phyloP scores from a whole-genome alignment of 2,329 filamentous ascomycete species.

The Clarireedia paspali region DNA sequence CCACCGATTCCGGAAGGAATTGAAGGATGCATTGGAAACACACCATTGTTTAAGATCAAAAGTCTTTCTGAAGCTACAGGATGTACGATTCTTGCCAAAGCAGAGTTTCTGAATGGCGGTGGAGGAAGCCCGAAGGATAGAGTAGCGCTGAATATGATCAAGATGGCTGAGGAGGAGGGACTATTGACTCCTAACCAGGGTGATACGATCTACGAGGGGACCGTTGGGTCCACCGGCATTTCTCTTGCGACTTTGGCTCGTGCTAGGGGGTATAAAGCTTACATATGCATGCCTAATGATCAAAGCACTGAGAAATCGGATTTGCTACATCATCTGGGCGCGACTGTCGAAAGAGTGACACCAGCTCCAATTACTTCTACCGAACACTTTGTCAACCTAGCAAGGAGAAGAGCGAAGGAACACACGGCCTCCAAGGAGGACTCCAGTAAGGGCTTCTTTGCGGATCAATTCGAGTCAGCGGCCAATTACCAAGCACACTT shows the following conservation, averaged over 20 bases:
- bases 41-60: slow-evolving; percentile 77
- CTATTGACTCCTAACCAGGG: slow-evolving; percentile 71
- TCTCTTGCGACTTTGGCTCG: slow-evolving; percentile 84
- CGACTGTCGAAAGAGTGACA: slow-evolving; percentile 82
- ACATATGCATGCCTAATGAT: slow-evolving; percentile 97
- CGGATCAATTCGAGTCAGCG: slow-evolving; percentile 89
- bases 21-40: slow-evolving; percentile 88
- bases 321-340: slow-evolving; percentile 81
- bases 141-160: slow-evolving; percentile 85
- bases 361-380: slow-evolving; percentile 92
- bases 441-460: slow-evolving; percentile 78
- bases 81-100: slow-evolving; percentile 85
- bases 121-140: slow-evolving; percentile 92
- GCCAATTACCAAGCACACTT: slow-evolving; percentile 87
- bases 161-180: slow-evolving; percentile 69
- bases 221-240: slow-evolving; percentile 92
- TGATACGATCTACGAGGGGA: slow-evolving; percentile 96
- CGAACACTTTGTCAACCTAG: slow-evolving; percentile 90
- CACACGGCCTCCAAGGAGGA: slow-evolving; percentile 54
- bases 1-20: slow-evolving; percentile 63
- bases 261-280: slow-evolving; percentile 80
- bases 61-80: slow-evolving; percentile 82
- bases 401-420: slow-evolving; percentile 64
- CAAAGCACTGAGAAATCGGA: slow-evolving; percentile 83
- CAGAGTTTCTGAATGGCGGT: slow-evolving; percentile 92